phyloP scores from a whole-genome alignment of 129 eudicot genomes.

The Kitagawia praeruptora region DNA sequence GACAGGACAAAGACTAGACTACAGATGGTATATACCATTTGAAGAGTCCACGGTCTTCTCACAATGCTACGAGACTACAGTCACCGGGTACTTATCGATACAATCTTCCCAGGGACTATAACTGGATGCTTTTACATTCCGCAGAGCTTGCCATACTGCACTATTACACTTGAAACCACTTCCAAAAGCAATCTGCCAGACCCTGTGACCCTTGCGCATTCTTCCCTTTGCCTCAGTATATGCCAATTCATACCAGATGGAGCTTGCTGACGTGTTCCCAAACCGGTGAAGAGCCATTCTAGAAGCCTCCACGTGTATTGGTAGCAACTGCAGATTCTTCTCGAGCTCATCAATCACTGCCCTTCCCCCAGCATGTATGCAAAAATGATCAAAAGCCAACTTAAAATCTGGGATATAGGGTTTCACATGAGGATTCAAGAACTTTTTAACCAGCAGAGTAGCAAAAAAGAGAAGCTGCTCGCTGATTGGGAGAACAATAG shows the following conservation, averaged over 20 bases:
- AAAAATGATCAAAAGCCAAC: constrained; percentile 69
- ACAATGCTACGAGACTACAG: constrained; percentile 26
- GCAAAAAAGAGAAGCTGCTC: constrained; percentile 66
- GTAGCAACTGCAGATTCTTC: constrained; percentile 55
- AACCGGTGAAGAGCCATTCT: constrained; percentile 66
- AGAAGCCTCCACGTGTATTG: constrained; percentile 61
- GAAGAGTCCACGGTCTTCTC: constrained; percentile 7
- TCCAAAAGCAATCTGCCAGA: constrained; percentile 82
- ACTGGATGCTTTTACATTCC: constrained; percentile 39
- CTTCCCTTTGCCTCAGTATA: constrained; percentile 64
- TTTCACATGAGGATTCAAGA: constrained; percentile 37
- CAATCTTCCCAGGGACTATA: constrained; percentile 62
- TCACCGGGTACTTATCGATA: constrained; percentile 61
- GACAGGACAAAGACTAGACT: background rate
- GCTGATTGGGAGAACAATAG: constrained; percentile 65
- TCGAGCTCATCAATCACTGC: constrained; percentile 80
- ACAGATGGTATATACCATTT: background rate
- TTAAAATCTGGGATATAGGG: constrained; percentile 74
- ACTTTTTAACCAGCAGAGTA: constrained; percentile 44
- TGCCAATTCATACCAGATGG: constrained; percentile 70
- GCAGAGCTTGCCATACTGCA: constrained; percentile 67
- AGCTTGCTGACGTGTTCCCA: constrained; percentile 66
- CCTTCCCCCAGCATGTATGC: constrained; percentile 74
- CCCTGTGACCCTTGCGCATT: constrained; percentile 43
- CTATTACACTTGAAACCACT: constrained; percentile 76